These are phyloP conservation scores for Tricholoma flavovirens DNA, from an alignment of 768 basidiomycete genomes.

Conservation along the genomic window DNA sequence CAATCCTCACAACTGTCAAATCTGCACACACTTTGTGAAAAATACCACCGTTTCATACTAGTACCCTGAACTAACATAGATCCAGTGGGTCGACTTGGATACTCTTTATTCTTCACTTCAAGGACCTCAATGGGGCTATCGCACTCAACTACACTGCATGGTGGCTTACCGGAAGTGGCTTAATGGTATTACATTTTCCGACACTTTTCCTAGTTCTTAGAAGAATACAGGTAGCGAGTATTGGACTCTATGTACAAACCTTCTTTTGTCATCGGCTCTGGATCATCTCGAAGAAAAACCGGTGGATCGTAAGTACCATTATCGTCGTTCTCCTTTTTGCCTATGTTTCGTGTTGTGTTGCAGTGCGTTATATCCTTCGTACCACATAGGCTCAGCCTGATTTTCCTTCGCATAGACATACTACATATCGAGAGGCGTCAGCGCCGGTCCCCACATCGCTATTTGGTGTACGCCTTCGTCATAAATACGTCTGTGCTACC, in stretches of 20 bases:
- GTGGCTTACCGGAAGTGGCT: conserved; percentile 25
- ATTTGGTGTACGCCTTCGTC: conserved; percentile 22
- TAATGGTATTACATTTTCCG: conserved; percentile 19
- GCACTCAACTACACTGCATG: conserved; percentile 25
- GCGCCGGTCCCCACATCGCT: conserved; percentile 11
- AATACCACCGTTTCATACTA: neutral
- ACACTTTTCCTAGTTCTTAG: neutral
- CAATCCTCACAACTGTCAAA: conserved; percentile 23
- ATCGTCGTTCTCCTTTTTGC: conserved; percentile 20
- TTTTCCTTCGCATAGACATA: conserved; percentile 17
- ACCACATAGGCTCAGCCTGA: neutral
- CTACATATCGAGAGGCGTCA: conserved; percentile 17
- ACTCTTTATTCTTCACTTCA: conserved; percentile 21
- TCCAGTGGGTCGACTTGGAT: conserved; percentile 20
- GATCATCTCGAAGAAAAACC: conserved; percentile 19
- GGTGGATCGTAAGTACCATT: conserved; percentile 20
- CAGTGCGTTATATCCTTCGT: conserved; percentile 14
- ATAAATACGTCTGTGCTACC: neutral
- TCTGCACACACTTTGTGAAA: conserved; percentile 26
- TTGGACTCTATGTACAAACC: conserved; percentile 27
- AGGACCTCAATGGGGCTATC: conserved; percentile 24
- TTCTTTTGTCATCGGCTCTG: conserved; percentile 28
- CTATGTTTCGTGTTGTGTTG: conserved; percentile 21
- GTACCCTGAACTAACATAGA: conserved; percentile 7
- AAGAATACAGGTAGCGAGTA: conserved; percentile 21